Conservation (phyloP, 2,329 filamentous ascomycete genomes). For the Cladosporium sp. region DNA sequence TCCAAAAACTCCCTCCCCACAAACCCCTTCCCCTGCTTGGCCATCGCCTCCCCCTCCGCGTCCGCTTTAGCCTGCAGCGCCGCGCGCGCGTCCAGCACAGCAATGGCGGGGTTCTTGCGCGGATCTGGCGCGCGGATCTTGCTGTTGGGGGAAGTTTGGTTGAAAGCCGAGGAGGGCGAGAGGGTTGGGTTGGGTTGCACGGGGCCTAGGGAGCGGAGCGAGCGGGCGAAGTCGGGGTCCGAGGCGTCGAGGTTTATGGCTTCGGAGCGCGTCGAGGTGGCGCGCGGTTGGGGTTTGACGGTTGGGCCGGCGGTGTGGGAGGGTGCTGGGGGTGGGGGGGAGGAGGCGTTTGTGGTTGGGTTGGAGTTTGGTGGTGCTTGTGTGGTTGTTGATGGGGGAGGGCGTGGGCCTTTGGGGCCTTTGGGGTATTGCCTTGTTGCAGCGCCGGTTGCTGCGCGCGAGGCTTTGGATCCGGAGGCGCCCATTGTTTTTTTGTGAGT, state of each 20-base stretch:
- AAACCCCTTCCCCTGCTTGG: background rate
- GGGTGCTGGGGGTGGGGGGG: slow-evolving; percentile 24
- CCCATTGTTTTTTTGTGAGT: slow-evolving; percentile 42
- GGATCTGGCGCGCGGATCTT: slow-evolving; percentile 34
- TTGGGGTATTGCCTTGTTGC: slow-evolving; percentile 54
- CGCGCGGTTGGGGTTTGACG: slow-evolving; percentile 37
- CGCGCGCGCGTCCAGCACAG: slow-evolving; percentile 49
- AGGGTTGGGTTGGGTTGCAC: slow-evolving; percentile 54
- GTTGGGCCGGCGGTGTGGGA: slow-evolving; percentile 34
- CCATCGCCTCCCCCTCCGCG: slow-evolving; percentile 41
- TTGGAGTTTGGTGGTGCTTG: slow-evolving; percentile 19
- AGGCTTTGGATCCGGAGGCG: slow-evolving; percentile 54
- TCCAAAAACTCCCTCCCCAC: slow-evolving; percentile 42
- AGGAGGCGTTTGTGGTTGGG: slow-evolving; percentile 26
- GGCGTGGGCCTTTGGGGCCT: slow-evolving; percentile 27
- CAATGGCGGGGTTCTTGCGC: slow-evolving; percentile 50
- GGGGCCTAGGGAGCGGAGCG: slow-evolving; percentile 63
- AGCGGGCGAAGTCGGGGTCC: slow-evolving; percentile 68
- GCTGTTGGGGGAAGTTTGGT: slow-evolving; percentile 22
- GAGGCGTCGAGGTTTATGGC: slow-evolving; percentile 57
- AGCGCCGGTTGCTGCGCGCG: slow-evolving; percentile 46
- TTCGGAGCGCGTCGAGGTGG: slow-evolving; percentile 35
- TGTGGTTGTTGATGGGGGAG: slow-evolving; percentile 21
- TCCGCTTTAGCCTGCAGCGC: slow-evolving; percentile 50
- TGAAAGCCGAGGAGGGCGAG: slow-evolving; percentile 51